A percentile compares a stretch with the other conserved stretches of the same genome.
phyloP scores from a whole-genome alignment of 1,284 basidiomycete genomes.

The Bondarzewia mesenterica region DNA sequence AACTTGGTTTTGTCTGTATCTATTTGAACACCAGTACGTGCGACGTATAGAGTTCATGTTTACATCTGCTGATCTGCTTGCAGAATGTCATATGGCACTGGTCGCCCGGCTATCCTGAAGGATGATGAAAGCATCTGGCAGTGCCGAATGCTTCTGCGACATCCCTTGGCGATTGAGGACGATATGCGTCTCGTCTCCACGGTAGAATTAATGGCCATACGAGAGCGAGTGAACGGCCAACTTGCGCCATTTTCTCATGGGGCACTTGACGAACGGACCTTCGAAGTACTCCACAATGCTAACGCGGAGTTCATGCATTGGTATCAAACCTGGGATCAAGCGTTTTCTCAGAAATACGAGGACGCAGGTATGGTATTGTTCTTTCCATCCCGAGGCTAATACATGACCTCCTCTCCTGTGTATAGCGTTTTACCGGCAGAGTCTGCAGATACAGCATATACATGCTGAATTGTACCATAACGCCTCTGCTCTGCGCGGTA shows the following conservation, averaged over 20 bases:
- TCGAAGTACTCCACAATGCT: constrained; percentile 53
- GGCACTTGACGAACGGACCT: constrained; percentile 59
- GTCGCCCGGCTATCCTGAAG: constrained; percentile 83
- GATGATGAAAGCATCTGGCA: constrained; percentile 86
- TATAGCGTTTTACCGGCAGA: constrained; percentile 75
- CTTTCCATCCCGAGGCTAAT: background rate
- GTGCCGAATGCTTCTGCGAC: constrained; percentile 74
- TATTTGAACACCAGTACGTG: constrained; percentile 87
- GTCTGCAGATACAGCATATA: constrained; percentile 70
- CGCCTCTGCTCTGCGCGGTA: constrained; percentile 67
- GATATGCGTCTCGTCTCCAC: constrained; percentile 94
- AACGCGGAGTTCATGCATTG: constrained; percentile 63
- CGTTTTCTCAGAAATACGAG: constrained; percentile 75
- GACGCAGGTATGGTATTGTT: constrained; percentile 51
- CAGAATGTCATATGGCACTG: constrained; percentile 88
- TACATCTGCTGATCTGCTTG: background rate
- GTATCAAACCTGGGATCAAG: constrained; percentile 71
- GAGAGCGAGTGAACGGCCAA: constrained; percentile 67
- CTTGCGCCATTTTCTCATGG: constrained; percentile 56
- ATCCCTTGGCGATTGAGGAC: constrained; percentile 84
- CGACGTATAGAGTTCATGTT: background rate
- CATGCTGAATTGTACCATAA: constrained; percentile 79
- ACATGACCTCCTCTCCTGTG: constrained; percentile 6
- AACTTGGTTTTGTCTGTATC: constrained; percentile 86
- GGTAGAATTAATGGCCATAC: constrained; percentile 78